A percentile compares a stretch with the other conserved stretches of the same genome.
Evolutionary conservation across 352 stramenopile genomes (phyloP).

Genomic region (Globisporangium nunn): DNA sequence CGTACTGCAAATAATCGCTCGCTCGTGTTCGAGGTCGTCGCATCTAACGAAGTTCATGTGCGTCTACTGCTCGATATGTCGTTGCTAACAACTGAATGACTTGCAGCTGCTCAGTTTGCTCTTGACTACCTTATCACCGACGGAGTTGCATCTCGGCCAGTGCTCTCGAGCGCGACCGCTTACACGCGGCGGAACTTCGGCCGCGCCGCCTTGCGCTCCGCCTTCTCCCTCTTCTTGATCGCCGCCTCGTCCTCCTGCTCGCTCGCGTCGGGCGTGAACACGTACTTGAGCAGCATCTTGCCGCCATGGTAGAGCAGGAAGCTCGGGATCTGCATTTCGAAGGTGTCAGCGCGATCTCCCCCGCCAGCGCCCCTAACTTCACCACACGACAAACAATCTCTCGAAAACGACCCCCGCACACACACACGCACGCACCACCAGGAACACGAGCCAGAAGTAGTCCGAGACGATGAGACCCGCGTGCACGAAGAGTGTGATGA

Average conservation of each 20-base stretch:
- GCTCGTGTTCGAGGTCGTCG: background rate
- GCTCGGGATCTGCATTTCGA: slow-evolving; percentile 43
- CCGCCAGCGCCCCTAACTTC: no score
- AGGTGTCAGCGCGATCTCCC: background rate
- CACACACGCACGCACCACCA: slow-evolving; percentile 31
- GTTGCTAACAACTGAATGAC: no score
- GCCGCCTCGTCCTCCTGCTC: slow-evolving; percentile 49
- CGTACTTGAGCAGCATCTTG: slow-evolving; percentile 72
- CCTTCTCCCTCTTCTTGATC: slow-evolving; percentile 74
- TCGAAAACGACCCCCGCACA: no score
- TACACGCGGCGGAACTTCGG: slow-evolving; percentile 51
- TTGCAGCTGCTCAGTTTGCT: no score
- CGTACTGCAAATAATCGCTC: no score
- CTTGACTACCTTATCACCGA: no score
- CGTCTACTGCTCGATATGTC: background rate
- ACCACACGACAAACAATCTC: no score
- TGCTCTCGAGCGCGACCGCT: background rate
- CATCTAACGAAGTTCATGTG: background rate
- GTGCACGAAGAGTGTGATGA: slow-evolving; percentile 79
- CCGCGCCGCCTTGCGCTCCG: slow-evolving; percentile 48
- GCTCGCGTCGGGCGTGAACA: slow-evolving; percentile 56
- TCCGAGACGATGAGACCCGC: slow-evolving; percentile 66
- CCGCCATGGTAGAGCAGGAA: slow-evolving; percentile 79
- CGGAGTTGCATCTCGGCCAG: no score
- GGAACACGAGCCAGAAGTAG: slow-evolving; percentile 85